These are phyloP conservation scores for Musa balbisiana DNA, from an alignment of 202 grass and related monocot species.

Conservation along the genomic window DNA sequence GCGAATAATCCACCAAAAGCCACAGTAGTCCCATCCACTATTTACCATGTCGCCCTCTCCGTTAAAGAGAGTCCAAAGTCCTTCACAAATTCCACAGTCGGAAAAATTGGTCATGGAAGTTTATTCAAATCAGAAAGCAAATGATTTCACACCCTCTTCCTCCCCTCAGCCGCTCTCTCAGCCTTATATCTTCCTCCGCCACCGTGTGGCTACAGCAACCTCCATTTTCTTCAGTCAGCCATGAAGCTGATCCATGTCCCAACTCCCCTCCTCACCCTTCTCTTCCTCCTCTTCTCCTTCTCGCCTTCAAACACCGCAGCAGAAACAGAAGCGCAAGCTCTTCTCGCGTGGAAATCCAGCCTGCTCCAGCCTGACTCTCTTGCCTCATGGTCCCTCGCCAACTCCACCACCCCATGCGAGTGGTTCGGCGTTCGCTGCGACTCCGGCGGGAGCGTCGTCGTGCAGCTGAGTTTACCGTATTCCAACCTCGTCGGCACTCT, in stretches of 20 bases:
- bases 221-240: too few relatives aligned
- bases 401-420: conserved; percentile 21
- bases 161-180: too few relatives aligned
- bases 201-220: too few relatives aligned
- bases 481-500: conserved; percentile 34
- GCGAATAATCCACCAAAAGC: too few relatives aligned
- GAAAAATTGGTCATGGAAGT: too few relatives aligned
- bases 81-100: too few relatives aligned
- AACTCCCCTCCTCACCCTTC: conserved; percentile 23
- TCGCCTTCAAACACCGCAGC: not conserved
- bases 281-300: not conserved
- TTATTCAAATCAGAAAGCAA: too few relatives aligned
- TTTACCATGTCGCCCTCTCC: too few relatives aligned
- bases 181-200: too few relatives aligned
- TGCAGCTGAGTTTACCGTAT: conserved; percentile 24
- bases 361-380: conserved; percentile 24
- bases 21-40: too few relatives aligned
- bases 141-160: too few relatives aligned
- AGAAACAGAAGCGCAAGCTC: conserved; percentile 22
- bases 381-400: conserved; percentile 31
- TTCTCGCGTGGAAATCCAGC: conserved; percentile 34
- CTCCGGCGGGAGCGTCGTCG: conserved; percentile 6
- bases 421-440: conserved; percentile 33
- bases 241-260: not conserved
- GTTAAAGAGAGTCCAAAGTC: too few relatives aligned